Percentiles rank a stretch among this genome's conserved stretches.
phyloP scores from a whole-genome alignment of 2,329 filamentous ascomycete genomes.

The Venturia asperata region DNA sequence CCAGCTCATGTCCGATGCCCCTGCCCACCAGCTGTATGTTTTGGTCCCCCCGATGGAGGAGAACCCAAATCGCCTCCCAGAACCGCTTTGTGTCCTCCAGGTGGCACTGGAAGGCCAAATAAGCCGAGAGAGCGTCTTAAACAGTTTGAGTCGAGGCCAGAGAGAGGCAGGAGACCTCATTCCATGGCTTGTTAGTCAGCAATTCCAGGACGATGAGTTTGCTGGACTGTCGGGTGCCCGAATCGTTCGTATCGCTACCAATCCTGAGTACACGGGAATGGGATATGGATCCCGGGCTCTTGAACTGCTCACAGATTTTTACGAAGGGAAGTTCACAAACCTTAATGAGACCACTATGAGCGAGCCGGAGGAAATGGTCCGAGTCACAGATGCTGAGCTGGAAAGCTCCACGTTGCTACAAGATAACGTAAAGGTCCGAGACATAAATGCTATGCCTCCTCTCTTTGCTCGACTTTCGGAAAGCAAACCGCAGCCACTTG shows the following conservation, averaged over 20 bases:
- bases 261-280: slow-evolving; percentile 87
- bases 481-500: slow-evolving; percentile 68
- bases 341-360: slow-evolving; percentile 64
- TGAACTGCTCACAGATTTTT: slow-evolving; percentile 82
- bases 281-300: slow-evolving; percentile 89
- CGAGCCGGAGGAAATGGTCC: slow-evolving; percentile 56
- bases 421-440: slow-evolving; percentile 83
- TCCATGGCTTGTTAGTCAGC: slow-evolving; percentile 94
- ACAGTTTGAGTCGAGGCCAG: slow-evolving; percentile 80
- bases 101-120: slow-evolving; percentile 92
- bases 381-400: slow-evolving; percentile 76
- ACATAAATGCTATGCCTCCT: slow-evolving; percentile 86
- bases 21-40: slow-evolving; percentile 92
- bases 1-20: slow-evolving; percentile 97
- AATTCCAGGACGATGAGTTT: slow-evolving; percentile 97
- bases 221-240: slow-evolving; percentile 86
- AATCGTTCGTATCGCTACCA: slow-evolving; percentile 89
- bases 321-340: slow-evolving; percentile 83
- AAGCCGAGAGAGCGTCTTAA: slow-evolving; percentile 84
- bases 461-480: slow-evolving; percentile 85
- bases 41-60: slow-evolving; percentile 78
- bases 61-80: slow-evolving; percentile 65
- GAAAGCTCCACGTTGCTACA: slow-evolving; percentile 68
- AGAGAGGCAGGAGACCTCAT: slow-evolving; percentile 89
- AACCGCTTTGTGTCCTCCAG: slow-evolving; percentile 91